Percentiles rank a stretch among this genome's conserved stretches.
These are phyloP conservation scores for Hymenoscyphus infarciens DNA, from an alignment of 2,329 filamentous ascomycete genomes.

Conservation along the genomic window DNA sequence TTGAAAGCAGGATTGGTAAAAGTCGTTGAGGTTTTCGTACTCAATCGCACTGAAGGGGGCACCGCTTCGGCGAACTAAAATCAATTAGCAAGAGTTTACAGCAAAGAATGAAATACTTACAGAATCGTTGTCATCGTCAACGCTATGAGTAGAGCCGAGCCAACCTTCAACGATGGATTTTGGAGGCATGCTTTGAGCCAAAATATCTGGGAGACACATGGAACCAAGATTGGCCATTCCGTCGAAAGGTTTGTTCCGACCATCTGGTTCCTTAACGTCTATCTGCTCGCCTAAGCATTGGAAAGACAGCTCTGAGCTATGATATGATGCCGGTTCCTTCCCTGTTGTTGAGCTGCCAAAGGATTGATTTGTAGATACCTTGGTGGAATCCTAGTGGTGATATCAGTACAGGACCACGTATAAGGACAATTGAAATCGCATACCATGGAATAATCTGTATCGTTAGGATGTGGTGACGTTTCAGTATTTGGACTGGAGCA, in stretches of 20 bases:
- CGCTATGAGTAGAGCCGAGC: constrained; percentile 25
- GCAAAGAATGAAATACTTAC: constrained; percentile 20
- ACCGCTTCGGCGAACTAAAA: constrained; percentile 12
- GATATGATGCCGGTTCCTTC: background rate
- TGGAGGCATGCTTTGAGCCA: constrained; percentile 13
- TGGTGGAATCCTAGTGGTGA: background rate
- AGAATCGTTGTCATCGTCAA: constrained; percentile 21
- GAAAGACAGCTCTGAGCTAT: constrained; percentile 29
- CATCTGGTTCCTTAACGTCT: constrained; percentile 18
- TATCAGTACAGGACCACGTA: background rate
- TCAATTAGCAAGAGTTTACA: background rate
- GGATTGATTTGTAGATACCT: background rate
- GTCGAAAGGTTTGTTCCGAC: constrained; percentile 19
- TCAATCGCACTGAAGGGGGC: constrained; percentile 24
- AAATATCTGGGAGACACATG: constrained; percentile 10
- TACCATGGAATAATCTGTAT: background rate
- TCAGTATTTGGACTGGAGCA: constrained; percentile 9
- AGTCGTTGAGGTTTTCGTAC: constrained; percentile 19
- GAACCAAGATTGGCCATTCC: background rate
- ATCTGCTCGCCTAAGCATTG: constrained; percentile 24
- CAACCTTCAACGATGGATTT: constrained; percentile 24
- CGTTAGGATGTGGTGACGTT: background rate
- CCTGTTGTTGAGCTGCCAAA: background rate
- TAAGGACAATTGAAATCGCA: background rate
- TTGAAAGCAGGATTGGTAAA: constrained; percentile 20